Evolutionary conservation across 1,284 basidiomycete species (phyloP), one percentile per base, ranked within the genome.

Genomic region (Puccinia novopanici): DNA sequence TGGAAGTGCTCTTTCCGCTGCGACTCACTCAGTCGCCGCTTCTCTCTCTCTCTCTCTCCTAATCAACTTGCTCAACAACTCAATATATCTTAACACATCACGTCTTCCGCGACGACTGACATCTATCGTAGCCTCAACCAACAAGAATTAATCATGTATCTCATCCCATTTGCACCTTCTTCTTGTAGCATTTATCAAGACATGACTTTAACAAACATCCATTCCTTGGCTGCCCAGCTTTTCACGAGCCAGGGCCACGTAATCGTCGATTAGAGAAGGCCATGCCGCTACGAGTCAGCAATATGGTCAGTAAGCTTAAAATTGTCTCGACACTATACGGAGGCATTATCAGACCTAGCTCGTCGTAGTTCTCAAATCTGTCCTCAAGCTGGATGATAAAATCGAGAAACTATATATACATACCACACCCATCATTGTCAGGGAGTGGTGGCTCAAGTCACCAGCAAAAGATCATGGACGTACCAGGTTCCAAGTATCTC

Each of bases 231-330:
- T 45, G 72, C 13, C 42, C n/a, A 75, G 17, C 63, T 80, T 80
- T 40, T 73, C 70, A n/a, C 61, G 59, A 5, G 78, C 70, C 12
- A 65, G n/a, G 15, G 54, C 54, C 4, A 80, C 78, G 48, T 65
- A 80, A 67, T 80, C 78, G 54, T 80, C 78, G 72, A 80, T 80
- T 45, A 80, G n/a, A 57, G 78, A 80, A 55, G 78, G 78, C 78
- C 78, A 80, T 24, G 78, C 78, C 34, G 55, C 78, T 80, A 67
- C 0, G 30, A 67, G 34, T 34, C 34, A 34, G 54, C 67, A 70
- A 19, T 19, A 27, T 45, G 37, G 19, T n/a, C 10, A 22, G 40
- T 45, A 22, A 74, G 52, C 13, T 0, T 42, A n/a, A 61, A 2
- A 52, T 63, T 22, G 30, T 4, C 34, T 34, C 2, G 63, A 67